Evolutionary conservation across 1,284 basidiomycete genomes (phyloP), one percentile per base, ranked within the genome.

Genomic region (Trametes polyzona): DNA sequence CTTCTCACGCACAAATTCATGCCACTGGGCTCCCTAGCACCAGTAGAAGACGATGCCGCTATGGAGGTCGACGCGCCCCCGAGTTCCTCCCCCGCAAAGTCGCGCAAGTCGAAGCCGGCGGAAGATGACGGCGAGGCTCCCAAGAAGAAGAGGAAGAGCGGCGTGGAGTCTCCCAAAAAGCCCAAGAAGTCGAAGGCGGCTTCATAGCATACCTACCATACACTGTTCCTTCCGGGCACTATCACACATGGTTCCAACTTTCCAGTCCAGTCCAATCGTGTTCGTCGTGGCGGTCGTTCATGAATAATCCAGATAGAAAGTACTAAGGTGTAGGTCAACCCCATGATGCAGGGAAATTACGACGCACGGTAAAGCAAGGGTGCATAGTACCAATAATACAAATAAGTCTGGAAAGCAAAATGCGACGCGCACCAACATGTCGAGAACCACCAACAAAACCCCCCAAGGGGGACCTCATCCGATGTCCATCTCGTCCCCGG

Each of bases 1-100:
- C 64, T 84, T 2, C 75, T 91, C 33, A 90, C 75, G 53, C 87
- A 90, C 63, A 69, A 74, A 1, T 91, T 88, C 69, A 68, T 81
- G 59, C 88, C 88, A 0, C 81, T 80, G 27, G 88, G 88, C 0
- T 80, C 85, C 6, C 67, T 76, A n/a, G 71, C 69, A 10, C 48
- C 54, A 1, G 63, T 60, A 30, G 58, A 59, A 16, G 57, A 52
- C 36, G 44, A 55, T 12, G 56, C 51, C 6, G 57, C 57, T 16
- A 65, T 69, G 65, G 66, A 69, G 23, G 58, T 70, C 37, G 52
- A 55, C 9, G 56, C 40, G 5, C 53, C 44, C 14, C 60, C 66
- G 57, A 65, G 69, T 7, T 57, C 65, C 7, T 68, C 71, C 53
- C 52, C 41, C 41, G 51, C 16, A 47, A 67, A 55, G 32, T 49